phyloP scores from a whole-genome alignment of 352 stramenopile genomes.

The Globisporangium megalacanthum region DNA sequence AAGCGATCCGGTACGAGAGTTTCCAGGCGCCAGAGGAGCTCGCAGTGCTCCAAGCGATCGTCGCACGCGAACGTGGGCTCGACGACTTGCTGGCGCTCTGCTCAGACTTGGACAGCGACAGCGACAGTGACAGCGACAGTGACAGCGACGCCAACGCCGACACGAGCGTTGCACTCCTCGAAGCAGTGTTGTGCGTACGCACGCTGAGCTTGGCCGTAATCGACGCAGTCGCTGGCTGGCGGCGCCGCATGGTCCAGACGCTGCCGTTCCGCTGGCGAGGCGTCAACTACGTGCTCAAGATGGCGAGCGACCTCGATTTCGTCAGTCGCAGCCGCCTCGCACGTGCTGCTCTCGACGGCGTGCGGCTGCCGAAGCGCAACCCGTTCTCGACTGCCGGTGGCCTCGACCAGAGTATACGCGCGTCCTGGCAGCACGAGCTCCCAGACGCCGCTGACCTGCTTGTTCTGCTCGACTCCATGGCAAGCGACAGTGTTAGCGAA shows the following conservation, averaged over 20 bases:
- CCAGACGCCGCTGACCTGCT: slow-evolving; percentile 47
- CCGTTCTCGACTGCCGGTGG: slow-evolving; percentile 69
- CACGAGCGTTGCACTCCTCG: slow-evolving; percentile 31
- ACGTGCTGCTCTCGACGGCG: slow-evolving; percentile 45
- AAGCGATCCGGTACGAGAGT: slow-evolving; percentile 49
- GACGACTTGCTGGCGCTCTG: slow-evolving; percentile 45
- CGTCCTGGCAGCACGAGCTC: slow-evolving; percentile 48
- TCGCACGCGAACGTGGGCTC: slow-evolving; percentile 49
- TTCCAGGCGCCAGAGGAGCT: slow-evolving; percentile 58
- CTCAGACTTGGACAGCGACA: slow-evolving; percentile 42
- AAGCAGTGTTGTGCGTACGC: slow-evolving; percentile 42
- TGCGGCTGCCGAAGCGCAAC: slow-evolving; percentile 51
- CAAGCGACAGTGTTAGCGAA: slow-evolving; percentile 15
- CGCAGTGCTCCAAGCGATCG: slow-evolving; percentile 53
- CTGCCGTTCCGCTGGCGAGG: slow-evolving; percentile 56
- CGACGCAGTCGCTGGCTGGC: slow-evolving; percentile 54
- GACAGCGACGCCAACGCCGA: no score
- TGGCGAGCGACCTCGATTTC: slow-evolving; percentile 67
- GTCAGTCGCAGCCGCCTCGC: slow-evolving; percentile 60
- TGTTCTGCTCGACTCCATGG: slow-evolving; percentile 48
- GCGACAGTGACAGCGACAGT: background rate
- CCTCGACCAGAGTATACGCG: slow-evolving; percentile 54
- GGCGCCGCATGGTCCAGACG: slow-evolving; percentile 49
- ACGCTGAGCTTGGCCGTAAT: slow-evolving; percentile 43
- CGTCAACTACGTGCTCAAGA: slow-evolving; percentile 64